Conservation (phyloP, 1,139 yeast species). For the Tardiomyces digboiensis region DNA sequence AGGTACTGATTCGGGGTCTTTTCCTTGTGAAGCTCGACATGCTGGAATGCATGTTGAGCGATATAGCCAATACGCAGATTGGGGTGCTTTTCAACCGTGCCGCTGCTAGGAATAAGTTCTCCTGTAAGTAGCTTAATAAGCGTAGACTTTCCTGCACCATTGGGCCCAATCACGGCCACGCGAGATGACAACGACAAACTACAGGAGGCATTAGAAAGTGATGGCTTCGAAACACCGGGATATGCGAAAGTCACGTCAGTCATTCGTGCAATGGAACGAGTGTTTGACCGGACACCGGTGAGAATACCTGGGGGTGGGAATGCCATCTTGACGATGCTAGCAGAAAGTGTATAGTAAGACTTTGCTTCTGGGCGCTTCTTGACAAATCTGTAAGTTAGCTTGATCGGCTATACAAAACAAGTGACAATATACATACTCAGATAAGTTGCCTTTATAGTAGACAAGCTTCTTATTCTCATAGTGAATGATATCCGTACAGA, state of each 20-base stretch:
- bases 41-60: conserved; percentile 98
- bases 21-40: conserved; percentile 94
- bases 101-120: conserved; percentile 76
- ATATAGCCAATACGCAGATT: conserved; percentile 96
- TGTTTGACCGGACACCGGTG: conserved; percentile 91
- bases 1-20: conserved; percentile 95
- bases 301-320: conserved; percentile 98
- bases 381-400: conserved; percentile 64
- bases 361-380: conserved; percentile 92
- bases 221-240: conserved; percentile 85
- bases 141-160: conserved; percentile 99
- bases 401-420: conserved; percentile 1
- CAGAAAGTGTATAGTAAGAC: conserved; percentile 92
- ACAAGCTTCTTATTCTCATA: conserved; percentile 93
- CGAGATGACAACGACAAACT: conserved; percentile 87
- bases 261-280: conserved; percentile 94
- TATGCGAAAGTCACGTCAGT: conserved; percentile 76
- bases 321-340: conserved; percentile 89
- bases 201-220: conserved; percentile 70
- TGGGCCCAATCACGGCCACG: conserved; percentile 95
- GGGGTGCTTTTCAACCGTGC: conserved; percentile 96
- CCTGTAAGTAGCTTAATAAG: conserved; percentile 88
- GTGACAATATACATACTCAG: too few relatives aligned
- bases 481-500: conserved; percentile 94
- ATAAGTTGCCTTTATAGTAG: conserved; percentile 91